phyloP scores from a whole-genome alignment of 345 rosid genomes.

The Schrenkiella parvula region DNA sequence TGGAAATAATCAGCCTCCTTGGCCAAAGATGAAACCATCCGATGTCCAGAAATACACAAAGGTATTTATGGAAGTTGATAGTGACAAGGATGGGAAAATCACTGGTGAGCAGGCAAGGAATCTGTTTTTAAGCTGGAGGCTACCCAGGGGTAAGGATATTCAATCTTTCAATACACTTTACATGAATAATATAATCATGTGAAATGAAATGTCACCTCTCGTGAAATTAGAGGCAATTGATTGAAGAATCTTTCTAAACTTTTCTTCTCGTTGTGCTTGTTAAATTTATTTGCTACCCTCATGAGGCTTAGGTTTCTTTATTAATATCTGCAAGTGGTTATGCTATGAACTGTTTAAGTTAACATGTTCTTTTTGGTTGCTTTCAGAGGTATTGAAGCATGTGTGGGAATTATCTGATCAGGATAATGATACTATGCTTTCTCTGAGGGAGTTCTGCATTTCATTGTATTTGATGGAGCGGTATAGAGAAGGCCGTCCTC shows the following conservation, averaged over 20 bases:
- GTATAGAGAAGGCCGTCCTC: conserved; percentile 86
- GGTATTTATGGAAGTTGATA: conserved; percentile 93
- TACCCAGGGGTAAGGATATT: conserved; percentile 75
- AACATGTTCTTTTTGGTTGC: conserved; percentile 25
- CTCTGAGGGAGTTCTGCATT: conserved; percentile 94
- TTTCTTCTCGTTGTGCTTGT: neutral
- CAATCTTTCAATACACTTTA: conserved; percentile 4
- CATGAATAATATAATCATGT: neutral
- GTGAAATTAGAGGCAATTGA: conserved; percentile 1
- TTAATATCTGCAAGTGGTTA: neutral
- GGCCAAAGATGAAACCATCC: conserved; percentile 92
- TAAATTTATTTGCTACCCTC: conserved; percentile 9
- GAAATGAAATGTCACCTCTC: conserved; percentile 1
- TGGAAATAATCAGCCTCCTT: conserved; percentile 49
- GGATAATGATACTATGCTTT: conserved; percentile 97
- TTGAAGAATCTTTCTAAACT: neutral
- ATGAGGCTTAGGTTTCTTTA: conserved; percentile 2
- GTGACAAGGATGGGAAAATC: conserved; percentile 91
- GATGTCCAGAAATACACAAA: conserved; percentile 88
- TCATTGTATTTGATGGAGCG: conserved; percentile 98
- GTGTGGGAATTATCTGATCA: conserved; percentile 99
- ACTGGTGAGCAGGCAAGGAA: conserved; percentile 93
- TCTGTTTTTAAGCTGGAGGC: conserved; percentile 93
- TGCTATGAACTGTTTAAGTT: conserved; percentile 8
- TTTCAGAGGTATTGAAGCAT: conserved; percentile 87